These are phyloP conservation scores for Hirschioporus abietinus DNA, from an alignment of 768 basidiomycete genomes.

Conservation along the genomic window DNA sequence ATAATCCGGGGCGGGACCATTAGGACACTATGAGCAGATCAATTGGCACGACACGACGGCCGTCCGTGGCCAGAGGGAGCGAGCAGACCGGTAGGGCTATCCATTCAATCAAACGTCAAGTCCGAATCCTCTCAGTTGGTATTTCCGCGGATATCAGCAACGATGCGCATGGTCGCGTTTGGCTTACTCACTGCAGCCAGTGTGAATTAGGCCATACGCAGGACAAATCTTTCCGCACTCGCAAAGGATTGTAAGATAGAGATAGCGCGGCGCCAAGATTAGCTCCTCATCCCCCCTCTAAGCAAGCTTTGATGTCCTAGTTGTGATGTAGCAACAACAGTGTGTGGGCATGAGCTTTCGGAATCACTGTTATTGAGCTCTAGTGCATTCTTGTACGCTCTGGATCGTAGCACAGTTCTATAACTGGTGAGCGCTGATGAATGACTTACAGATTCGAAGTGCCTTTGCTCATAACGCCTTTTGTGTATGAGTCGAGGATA, in stretches of 20 bases:
- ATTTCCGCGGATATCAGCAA: neutral
- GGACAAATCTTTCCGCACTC: neutral
- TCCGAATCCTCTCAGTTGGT: neutral
- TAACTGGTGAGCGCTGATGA: neutral
- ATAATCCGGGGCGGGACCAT: neutral
- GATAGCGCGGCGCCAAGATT: neutral
- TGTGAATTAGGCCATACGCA: neutral
- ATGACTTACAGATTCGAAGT: neutral
- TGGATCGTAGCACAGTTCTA: neutral
- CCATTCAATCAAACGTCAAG: neutral
- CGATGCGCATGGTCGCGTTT: neutral
- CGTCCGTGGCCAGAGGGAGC: constrained; percentile 1
- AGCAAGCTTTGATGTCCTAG: neutral
- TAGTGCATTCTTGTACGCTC: neutral
- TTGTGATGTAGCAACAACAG: neutral
- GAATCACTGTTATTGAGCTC: neutral
- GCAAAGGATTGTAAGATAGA: neutral
- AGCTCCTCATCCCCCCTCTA: neutral
- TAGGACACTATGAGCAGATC: neutral
- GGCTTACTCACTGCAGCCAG: neutral
- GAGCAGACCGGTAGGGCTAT: neutral
- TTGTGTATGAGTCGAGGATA: neutral
- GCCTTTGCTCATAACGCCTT: neutral
- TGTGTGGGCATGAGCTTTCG: neutral
- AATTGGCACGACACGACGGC: neutral